phyloP scores from a whole-genome alignment of 2,329 filamentous ascomycete genomes.

The Grosmannia huntii region DNA sequence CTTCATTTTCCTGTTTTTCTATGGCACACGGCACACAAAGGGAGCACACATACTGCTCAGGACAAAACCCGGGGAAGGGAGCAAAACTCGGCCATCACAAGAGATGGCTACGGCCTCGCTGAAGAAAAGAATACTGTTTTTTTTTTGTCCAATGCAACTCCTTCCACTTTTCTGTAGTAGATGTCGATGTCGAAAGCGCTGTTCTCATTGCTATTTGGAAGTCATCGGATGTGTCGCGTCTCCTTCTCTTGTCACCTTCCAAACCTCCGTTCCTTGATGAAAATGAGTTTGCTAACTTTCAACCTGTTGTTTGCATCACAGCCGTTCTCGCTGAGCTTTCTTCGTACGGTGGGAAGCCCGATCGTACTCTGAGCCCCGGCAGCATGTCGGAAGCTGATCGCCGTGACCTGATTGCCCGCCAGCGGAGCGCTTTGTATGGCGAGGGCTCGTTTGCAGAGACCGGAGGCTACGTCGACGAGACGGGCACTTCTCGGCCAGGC shows the following conservation, averaged over 20 bases:
- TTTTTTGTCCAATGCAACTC: conserved; percentile 9
- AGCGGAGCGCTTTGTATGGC: conserved; percentile 88
- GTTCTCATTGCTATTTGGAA: neutral
- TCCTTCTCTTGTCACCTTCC: neutral
- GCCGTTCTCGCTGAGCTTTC: conserved; percentile 36
- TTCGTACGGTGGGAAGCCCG: conserved; percentile 52
- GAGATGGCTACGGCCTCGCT: conserved; percentile 3
- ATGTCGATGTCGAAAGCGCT: conserved; percentile 7
- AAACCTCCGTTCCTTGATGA: conserved; percentile 1
- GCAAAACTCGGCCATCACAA: conserved; percentile 13
- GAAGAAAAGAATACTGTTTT: conserved; percentile 6
- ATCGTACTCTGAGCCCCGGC: conserved; percentile 73
- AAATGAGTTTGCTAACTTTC: conserved; percentile 15
- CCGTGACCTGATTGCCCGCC: conserved; percentile 87
- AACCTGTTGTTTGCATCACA: conserved; percentile 23
- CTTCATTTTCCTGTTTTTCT: neutral
- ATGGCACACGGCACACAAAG: conserved; percentile 3
- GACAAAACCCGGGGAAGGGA: conserved; percentile 3
- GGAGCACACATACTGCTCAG: conserved; percentile 4
- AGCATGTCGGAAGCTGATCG: conserved; percentile 90
- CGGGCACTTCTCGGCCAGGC: conserved; percentile 46
- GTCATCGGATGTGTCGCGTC: conserved; percentile 1
- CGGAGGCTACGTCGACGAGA: conserved; percentile 55
- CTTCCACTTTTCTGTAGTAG: conserved; percentile 7
- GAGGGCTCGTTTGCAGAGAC: conserved; percentile 58